These are phyloP conservation scores for Fusarium illudens DNA, from an alignment of 2,329 filamentous ascomycete species.

Conservation along the genomic window DNA sequence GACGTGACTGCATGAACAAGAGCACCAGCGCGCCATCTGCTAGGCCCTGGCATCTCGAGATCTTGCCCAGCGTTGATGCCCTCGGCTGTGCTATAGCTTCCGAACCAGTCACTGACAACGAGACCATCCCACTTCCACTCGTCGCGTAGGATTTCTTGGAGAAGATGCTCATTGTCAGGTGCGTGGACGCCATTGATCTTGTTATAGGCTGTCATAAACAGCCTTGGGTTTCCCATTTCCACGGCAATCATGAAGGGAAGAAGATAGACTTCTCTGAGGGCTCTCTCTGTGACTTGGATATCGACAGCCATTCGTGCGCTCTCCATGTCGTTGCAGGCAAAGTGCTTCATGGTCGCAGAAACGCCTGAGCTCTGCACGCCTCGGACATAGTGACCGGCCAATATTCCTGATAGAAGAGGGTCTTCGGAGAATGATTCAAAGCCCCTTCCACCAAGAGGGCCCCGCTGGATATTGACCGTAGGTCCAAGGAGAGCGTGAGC, in stretches of 20 bases:
- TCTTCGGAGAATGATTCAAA: conserved; percentile 56
- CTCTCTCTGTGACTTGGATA: conserved; percentile 30
- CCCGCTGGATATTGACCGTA: conserved; percentile 56
- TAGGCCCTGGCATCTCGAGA: conserved; percentile 50
- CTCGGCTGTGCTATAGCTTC: conserved; percentile 44
- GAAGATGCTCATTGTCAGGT: conserved; percentile 33
- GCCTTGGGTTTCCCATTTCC: conserved; percentile 17
- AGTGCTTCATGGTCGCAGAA: conserved; percentile 24
- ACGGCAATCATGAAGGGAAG: conserved; percentile 30
- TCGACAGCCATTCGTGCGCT: conserved; percentile 20
- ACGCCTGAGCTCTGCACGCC: conserved; percentile 9
- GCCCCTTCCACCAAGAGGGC: conserved; percentile 53
- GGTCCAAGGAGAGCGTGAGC: conserved; percentile 77
- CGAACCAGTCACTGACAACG: conserved; percentile 49
- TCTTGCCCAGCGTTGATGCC: conserved; percentile 44
- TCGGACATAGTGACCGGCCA: conserved; percentile 51
- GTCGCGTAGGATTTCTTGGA: conserved; percentile 41
- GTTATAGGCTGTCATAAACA: conserved; percentile 35
- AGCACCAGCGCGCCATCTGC: conserved; percentile 39
- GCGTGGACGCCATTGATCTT: conserved; percentile 41
- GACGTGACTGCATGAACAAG: conserved; percentile 39
- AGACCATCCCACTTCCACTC: conserved; percentile 48
- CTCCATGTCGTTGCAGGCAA: conserved; percentile 27
- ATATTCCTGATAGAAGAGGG: conserved; percentile 52
- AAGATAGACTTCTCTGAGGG: conserved; percentile 25